Conservation (phyloP, 2,329 filamentous ascomycete species). For the Curvularia verruculosa region DNA sequence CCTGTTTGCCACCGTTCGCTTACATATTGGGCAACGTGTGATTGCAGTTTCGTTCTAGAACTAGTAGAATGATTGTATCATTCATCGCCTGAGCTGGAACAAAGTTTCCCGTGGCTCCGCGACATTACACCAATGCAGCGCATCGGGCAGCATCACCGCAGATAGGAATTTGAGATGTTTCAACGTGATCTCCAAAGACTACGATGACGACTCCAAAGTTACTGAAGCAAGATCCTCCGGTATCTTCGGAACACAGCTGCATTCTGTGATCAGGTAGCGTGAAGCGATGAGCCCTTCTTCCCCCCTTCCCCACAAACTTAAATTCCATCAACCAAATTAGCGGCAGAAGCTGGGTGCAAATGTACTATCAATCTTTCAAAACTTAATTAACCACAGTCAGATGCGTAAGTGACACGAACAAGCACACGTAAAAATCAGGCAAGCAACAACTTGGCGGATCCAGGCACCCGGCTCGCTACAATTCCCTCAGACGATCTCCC, state of each 20-base stretch:
- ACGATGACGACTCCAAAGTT: not conserved
- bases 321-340: not conserved
- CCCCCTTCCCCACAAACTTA: not conserved
- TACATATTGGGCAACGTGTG: not conserved
- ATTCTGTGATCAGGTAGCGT: not conserved
- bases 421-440: no score
- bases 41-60: not conserved
- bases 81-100: not conserved
- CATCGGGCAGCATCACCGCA: not conserved
- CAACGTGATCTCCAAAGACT: not conserved
- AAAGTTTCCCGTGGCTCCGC: not conserved
- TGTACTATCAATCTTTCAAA: not conserved
- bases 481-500: no score
- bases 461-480: not conserved
- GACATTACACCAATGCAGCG: not conserved
- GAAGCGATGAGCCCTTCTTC: not conserved
- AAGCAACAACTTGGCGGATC: not conserved
- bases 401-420: no score
- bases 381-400: not conserved
- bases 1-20: not conserved
- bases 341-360: not conserved
- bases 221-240: not conserved
- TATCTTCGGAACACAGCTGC: not conserved
- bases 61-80: not conserved
- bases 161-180: not conserved